Base-by-base conservation (phyloP, 2,329 filamentous ascomycete species). In the Fusarium nelsonii region DNA sequence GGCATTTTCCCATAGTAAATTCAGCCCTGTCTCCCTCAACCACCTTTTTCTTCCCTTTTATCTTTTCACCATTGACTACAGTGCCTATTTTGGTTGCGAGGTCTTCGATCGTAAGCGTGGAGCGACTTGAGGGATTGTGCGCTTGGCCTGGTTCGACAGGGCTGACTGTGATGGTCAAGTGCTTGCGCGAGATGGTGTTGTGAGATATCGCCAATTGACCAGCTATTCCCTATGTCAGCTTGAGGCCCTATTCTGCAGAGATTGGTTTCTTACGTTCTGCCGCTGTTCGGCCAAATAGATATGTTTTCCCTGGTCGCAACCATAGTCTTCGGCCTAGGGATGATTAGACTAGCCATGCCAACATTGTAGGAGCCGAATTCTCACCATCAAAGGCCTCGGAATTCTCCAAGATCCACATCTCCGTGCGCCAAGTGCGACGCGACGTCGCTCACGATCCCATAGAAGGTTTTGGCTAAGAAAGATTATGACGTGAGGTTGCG, bases 31-130 rank as follows among this genome's bases (percentile, higher is more conserved):
- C 55, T n/a, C 64, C 70, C 1, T 83, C 81, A n/a, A 94, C 78
- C 11, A 84, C 81, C 65, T 85, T 83, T 46, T 84, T 87, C 57
- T 86, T 81, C 26, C 89, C 90, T 69, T 89, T 89, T 66, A 94
- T 87, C 73, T 88, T 87, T 44, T 87, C 84, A 7, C 89, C 93
- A 76, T 97, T 91, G 57, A 98, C 82, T 4, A 85, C 82, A 0
- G 94, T 97, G 14, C 96, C 95, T 66, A 91, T 89, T 76, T 97
- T 97, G 6, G 94, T 96, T n/a, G 88, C 84, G 66, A 92, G 84
- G 74, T 98, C 96, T 70, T 90, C 90, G 58, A 98, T 84, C 6
- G 85, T 91, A 56, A 98, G 80, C 52, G 83, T 84, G 2, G 93
- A 93, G 64, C 91, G 88, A 40, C 84, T 85, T 60, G 87, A 84